Evolutionary conservation across 2,329 filamentous ascomycete genomes (phyloP).

Genomic region (Scorias spongiosa): DNA sequence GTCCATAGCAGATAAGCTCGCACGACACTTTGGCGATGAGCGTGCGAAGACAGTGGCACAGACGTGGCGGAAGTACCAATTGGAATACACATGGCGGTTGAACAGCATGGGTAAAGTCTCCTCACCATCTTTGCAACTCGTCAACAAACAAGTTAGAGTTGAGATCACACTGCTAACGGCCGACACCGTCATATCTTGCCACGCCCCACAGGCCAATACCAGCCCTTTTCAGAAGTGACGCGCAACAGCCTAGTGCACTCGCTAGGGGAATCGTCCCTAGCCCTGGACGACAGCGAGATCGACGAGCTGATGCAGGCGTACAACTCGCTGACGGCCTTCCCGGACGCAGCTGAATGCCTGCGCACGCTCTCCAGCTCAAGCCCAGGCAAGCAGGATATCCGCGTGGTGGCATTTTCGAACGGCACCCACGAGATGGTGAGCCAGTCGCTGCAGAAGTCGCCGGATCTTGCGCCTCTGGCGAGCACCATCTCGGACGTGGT

Average conservation of each 20-base stretch:
- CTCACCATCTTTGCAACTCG: constrained; percentile 1
- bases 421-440: constrained; percentile 49
- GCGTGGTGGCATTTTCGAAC: constrained; percentile 55
- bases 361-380: constrained; percentile 24
- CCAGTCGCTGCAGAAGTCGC: constrained; percentile 43
- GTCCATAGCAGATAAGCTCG: constrained; percentile 47
- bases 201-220: constrained; percentile 37
- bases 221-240: constrained; percentile 49
- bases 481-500: constrained; percentile 40
- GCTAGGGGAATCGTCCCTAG: constrained; percentile 39
- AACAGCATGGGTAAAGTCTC: constrained; percentile 53
- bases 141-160: neutral
- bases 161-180: too few relatives aligned
- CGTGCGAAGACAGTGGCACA: constrained; percentile 42
- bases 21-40: constrained; percentile 40
- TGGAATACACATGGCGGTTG: constrained; percentile 64
- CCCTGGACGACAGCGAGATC: constrained; percentile 30
- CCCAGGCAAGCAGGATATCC: constrained; percentile 22
- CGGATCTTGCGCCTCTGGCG: constrained; percentile 36
- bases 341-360: constrained; percentile 45
- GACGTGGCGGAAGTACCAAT: constrained; percentile 52
- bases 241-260: constrained; percentile 47
- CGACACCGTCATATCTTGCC: neutral
- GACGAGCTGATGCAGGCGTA: constrained; percentile 47
- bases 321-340: constrained; percentile 47